Percentiles rank a stretch among this genome's conserved stretches.
These are phyloP conservation scores for Dispira simplex DNA, from an alignment of 192 early-diverging fungal species.

Conservation along the genomic window DNA sequence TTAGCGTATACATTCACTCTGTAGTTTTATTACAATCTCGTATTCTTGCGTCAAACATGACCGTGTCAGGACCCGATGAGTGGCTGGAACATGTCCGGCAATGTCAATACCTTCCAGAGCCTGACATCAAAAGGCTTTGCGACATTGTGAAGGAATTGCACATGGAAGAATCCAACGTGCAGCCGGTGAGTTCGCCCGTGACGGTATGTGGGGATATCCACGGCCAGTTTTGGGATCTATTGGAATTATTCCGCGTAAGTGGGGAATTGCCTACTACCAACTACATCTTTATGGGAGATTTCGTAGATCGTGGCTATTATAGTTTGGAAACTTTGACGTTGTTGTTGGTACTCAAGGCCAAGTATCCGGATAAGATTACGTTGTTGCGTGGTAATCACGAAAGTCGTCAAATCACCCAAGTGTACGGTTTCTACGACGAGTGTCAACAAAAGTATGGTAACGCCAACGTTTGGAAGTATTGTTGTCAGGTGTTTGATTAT, in stretches of 20 bases:
- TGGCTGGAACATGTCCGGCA: conserved; percentile 86
- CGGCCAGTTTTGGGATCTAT: conserved; percentile 92
- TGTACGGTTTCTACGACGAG: no score
- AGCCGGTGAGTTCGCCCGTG: conserved; percentile 88
- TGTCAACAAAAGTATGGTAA: no score
- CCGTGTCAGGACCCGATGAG: conserved; percentile 74
- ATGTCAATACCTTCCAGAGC: conserved; percentile 87
- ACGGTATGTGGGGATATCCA: conserved; percentile 98
- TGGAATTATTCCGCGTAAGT: conserved; percentile 91
- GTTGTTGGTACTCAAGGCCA: conserved; percentile 85
- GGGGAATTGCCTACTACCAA: conserved; percentile 86
- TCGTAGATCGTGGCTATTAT: conserved; percentile 97
- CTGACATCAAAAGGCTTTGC: conserved; percentile 94
- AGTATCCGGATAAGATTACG: no score
- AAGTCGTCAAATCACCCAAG: no score
- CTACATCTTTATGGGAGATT: conserved; percentile 99
- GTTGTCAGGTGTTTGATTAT: conserved; percentile 88
- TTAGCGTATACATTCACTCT: no score
- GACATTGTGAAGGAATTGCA: conserved; percentile 96
- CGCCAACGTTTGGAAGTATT: conserved; percentile 88
- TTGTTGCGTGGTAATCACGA: no score
- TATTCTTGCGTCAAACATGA: conserved; percentile 23
- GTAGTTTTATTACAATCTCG: neutral
- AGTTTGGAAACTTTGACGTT: conserved; percentile 92
- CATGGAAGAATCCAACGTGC: conserved; percentile 98